Percentiles rank a stretch among this genome's conserved stretches.
These are phyloP conservation scores for Pseudotsuga menziesii DNA, from an alignment of 75 land plant species.

Conservation along the genomic window DNA sequence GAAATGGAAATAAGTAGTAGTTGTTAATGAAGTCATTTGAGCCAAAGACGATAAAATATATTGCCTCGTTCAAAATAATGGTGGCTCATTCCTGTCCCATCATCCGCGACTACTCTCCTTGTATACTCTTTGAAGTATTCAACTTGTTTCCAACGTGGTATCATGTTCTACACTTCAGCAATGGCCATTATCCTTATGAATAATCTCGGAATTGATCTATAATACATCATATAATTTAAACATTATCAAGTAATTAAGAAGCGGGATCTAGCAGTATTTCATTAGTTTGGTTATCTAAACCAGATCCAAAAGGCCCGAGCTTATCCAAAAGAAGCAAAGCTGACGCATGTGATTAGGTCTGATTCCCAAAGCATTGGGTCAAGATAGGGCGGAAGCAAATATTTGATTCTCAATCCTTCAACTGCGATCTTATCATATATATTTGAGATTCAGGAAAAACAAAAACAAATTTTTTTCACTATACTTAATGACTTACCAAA, in stretches of 20 bases:
- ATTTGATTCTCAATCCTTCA: background rate
- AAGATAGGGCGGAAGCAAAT: background rate
- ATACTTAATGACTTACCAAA: too few relatives aligned
- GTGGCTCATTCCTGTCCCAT: slow-evolving; percentile 41
- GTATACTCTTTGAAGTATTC: slow-evolving; percentile 58
- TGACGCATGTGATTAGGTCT: background rate
- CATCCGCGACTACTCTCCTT: slow-evolving; percentile 16
- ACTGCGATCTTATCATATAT: background rate
- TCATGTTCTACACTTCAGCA: slow-evolving; percentile 35
- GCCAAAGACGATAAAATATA: slow-evolving; percentile 54
- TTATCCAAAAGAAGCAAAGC: background rate
- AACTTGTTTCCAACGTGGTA: slow-evolving; percentile 53
- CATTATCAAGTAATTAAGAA: too few relatives aligned
- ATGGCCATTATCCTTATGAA: too few relatives aligned
- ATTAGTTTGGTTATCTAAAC: slow-evolving; percentile 1
- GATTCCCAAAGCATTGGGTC: background rate
- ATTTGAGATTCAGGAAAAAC: too few relatives aligned
- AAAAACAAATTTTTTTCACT: too few relatives aligned
- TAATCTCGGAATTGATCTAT: too few relatives aligned
- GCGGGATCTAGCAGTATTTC: background rate
- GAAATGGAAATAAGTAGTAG: slow-evolving; percentile 34
- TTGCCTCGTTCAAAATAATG: slow-evolving; percentile 24
- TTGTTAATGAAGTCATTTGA: slow-evolving; percentile 69
- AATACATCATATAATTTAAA: too few relatives aligned
- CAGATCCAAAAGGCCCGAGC: too few relatives aligned